Evolutionary conservation across 2,329 filamentous ascomycete genomes (phyloP), one percentile per base, ranked within the genome.

Genomic region (Neofusicoccum cordaticola): DNA sequence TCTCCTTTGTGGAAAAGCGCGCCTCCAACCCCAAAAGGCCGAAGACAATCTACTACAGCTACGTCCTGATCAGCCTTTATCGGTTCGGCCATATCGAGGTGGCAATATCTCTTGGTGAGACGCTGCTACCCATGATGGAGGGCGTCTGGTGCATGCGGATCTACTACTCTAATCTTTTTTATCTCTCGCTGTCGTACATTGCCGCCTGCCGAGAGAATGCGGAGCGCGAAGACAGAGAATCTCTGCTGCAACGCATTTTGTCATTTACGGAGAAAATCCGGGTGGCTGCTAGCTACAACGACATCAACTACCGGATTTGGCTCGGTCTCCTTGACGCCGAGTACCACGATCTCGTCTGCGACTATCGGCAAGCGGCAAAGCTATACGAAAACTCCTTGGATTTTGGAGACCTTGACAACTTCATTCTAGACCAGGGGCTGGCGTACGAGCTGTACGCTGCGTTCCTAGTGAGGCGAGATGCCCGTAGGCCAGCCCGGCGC

Each of bases 361-460:
- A 88, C 39, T 82, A 87, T 66, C 62, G 73, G 15, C 71, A 72
- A 3, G 87, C 89, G 7, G 81, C 93, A 39, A 79, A 79, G 27
- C 79, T 84, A 50, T 93, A 92, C 70, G 91, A 94, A 72, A 82
- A 86, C 67, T 86, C 88, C 6, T 77, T 93, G 65, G 90, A 93
- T 69, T 90, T 93, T 70, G 86, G 88, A 12, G 83, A 90, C 19
- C 82, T 90, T 63, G 83, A 91, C 69, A 82, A 83, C 48, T 89
- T 90, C 67, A 71, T 84, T 2, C 84, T 92, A 57, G 90, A 93
- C 66, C 89, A 93, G 73, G 90, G 88, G 0, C 80, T 92, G 1
- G 86, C 87, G 15, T 89, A 90, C 71, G 90, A 91, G 72, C 80
- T 93, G 35, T 89, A 93, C 79, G 90, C 87, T 1, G 89, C 89